phyloP scores from a whole-genome alignment of 106 monocot species.

The Posidonia australis region DNA sequence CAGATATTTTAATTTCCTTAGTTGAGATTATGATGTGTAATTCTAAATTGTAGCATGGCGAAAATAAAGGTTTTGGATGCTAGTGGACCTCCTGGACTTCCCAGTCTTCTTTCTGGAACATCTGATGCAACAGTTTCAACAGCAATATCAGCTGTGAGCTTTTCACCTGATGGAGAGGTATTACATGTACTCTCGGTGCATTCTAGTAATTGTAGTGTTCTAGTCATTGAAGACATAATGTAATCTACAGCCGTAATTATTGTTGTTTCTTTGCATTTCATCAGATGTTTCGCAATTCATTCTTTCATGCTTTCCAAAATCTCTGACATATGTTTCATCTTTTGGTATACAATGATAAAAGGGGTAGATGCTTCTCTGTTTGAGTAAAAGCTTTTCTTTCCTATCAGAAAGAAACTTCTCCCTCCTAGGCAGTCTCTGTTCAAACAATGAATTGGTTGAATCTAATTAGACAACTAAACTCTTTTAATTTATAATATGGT shows the following conservation, averaged over 20 bases:
- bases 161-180: slow-evolving; percentile 95
- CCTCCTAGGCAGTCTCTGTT: too few relatives aligned
- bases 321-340: neutral
- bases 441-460: too few relatives aligned
- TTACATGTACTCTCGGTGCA: neutral
- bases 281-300: neutral
- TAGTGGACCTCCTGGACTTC: slow-evolving; percentile 78
- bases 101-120: slow-evolving; percentile 54
- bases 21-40: too few relatives aligned
- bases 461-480: too few relatives aligned
- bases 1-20: too few relatives aligned
- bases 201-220: neutral
- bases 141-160: slow-evolving; percentile 73
- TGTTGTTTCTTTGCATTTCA: too few relatives aligned
- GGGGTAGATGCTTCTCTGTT: neutral
- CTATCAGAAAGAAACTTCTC: too few relatives aligned
- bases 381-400: neutral
- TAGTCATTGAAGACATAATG: neutral
- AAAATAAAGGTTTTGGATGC: slow-evolving; percentile 97
- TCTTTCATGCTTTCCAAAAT: neutral
- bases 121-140: slow-evolving; percentile 37
- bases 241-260: neutral
- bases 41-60: slow-evolving; percentile 45
- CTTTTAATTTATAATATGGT: neutral
- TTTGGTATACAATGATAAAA: neutral